Percentiles rank a stretch among this genome's conserved stretches.
Evolutionary conservation across 768 basidiomycete genomes (phyloP).

Genomic region (Boletus tylopilopsis): DNA sequence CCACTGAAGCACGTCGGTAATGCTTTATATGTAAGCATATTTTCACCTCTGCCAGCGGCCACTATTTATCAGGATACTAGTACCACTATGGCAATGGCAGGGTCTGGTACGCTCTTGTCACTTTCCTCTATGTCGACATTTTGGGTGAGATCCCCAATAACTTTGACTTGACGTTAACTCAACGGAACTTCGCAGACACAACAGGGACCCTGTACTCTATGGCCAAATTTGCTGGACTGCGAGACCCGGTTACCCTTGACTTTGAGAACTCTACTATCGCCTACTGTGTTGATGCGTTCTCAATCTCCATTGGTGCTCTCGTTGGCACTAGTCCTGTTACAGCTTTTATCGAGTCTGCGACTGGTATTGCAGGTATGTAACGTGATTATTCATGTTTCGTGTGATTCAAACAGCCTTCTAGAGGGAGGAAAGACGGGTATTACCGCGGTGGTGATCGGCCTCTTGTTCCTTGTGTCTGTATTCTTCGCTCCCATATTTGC

Average conservation of each 20-base stretch:
- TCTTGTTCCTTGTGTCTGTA: slow-evolving; percentile 78
- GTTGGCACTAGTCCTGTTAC: slow-evolving; percentile 81
- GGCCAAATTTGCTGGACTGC: slow-evolving; percentile 88
- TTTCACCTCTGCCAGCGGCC: background rate
- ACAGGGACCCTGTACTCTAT: slow-evolving; percentile 83
- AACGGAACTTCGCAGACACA: slow-evolving; percentile 27
- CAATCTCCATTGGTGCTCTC: slow-evolving; percentile 76
- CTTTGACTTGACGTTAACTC: background rate
- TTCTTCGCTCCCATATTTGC: slow-evolving; percentile 91
- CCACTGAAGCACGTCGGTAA: slow-evolving; percentile 59
- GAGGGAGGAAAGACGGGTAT: slow-evolving; percentile 90
- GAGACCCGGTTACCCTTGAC: slow-evolving; percentile 79
- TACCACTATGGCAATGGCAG: slow-evolving; percentile 56
- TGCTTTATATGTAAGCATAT: slow-evolving; percentile 54
- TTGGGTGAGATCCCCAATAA: slow-evolving; percentile 45
- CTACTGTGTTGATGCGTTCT: slow-evolving; percentile 80
- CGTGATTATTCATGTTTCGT: background rate
- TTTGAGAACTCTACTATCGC: slow-evolving; percentile 82
- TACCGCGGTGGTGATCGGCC: slow-evolving; percentile 66
- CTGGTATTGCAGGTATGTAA: slow-evolving; percentile 64
- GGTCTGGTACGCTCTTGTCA: slow-evolving; percentile 86
- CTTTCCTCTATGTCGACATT: slow-evolving; percentile 88
- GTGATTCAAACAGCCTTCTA: slow-evolving; percentile 20
- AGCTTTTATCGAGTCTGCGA: slow-evolving; percentile 79
- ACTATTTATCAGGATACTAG: slow-evolving; percentile 30